Evolutionary conservation across 2,329 filamentous ascomycete genomes (phyloP).

Genomic region (Beauveria bassiana): DNA sequence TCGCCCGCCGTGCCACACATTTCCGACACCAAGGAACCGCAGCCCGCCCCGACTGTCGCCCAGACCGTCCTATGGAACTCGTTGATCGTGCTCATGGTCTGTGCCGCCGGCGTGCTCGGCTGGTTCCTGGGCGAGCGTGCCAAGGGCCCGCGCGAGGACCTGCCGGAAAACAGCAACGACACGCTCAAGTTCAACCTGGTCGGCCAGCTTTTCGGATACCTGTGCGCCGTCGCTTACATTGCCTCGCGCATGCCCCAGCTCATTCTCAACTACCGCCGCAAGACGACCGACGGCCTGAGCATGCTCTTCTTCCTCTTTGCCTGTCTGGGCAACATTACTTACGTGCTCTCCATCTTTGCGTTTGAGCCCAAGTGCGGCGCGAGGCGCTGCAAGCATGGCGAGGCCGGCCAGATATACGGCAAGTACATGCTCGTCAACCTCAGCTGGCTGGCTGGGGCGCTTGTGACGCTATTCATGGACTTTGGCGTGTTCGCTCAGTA

Average conservation of each 20-base stretch:
- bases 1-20: constrained; percentile 79
- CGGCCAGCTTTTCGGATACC: constrained; percentile 88
- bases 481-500: constrained; percentile 85
- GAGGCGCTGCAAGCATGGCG: constrained; percentile 53
- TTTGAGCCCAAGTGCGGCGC: constrained; percentile 66
- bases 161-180: constrained; percentile 32
- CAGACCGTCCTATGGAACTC: constrained; percentile 65
- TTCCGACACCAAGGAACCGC: constrained; percentile 35
- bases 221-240: constrained; percentile 84
- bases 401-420: constrained; percentile 61
- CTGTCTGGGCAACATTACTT: constrained; percentile 89
- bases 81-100: constrained; percentile 71
- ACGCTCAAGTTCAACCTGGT: constrained; percentile 61
- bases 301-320: constrained; percentile 96
- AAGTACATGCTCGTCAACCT: constrained; percentile 83
- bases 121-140: constrained; percentile 61
- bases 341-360: constrained; percentile 84
- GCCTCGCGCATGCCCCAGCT: constrained; percentile 85
- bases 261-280: constrained; percentile 83
- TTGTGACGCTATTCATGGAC: constrained; percentile 81
- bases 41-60: constrained; percentile 40
- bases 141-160: constrained; percentile 31
- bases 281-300: constrained; percentile 87
- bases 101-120: constrained; percentile 71
- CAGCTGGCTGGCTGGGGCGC: constrained; percentile 83